Conservation (phyloP, 257 asterid genomes). For the Henckelia pumila region DNA sequence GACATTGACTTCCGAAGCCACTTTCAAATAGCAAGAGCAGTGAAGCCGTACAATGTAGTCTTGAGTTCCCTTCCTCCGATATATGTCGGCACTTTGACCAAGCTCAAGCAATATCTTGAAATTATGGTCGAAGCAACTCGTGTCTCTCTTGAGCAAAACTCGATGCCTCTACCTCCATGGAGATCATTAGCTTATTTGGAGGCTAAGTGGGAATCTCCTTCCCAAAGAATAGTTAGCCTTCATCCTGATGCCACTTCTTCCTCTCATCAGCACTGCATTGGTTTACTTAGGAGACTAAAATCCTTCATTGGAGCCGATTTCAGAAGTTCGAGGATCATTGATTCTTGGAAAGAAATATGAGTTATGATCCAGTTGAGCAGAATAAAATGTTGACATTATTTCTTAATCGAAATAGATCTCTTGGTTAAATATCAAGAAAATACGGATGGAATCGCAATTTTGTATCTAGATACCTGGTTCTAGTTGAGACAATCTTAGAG, state of each 20-base stretch:
- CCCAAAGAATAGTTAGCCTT: slow-evolving; percentile 28
- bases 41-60: slow-evolving; percentile 35
- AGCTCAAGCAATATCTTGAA: slow-evolving; percentile 34
- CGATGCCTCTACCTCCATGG: slow-evolving; percentile 61
- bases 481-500: neutral
- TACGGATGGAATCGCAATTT: neutral
- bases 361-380: neutral
- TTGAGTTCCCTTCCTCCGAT: slow-evolving; percentile 39
- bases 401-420: slow-evolving; percentile 11
- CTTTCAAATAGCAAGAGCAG: slow-evolving; percentile 60
- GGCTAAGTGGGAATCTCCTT: slow-evolving; percentile 51
- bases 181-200: slow-evolving; percentile 47
- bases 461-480: neutral
- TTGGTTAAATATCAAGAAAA: neutral
- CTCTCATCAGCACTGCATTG: slow-evolving; percentile 35
- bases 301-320: slow-evolving; percentile 34
- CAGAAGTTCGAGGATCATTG: slow-evolving; percentile 17
- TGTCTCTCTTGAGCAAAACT: slow-evolving; percentile 45
- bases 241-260: slow-evolving; percentile 15
- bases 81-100: slow-evolving; percentile 37
- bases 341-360: slow-evolving; percentile 7
- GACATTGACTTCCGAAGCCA: slow-evolving; percentile 53
- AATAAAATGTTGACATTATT: neutral
- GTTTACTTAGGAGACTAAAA: slow-evolving; percentile 32
- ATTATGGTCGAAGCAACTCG: slow-evolving; percentile 38